Evolutionary conservation across 2,329 filamentous ascomycete species (phyloP).

Genomic region (Cytospora schulzeri): DNA sequence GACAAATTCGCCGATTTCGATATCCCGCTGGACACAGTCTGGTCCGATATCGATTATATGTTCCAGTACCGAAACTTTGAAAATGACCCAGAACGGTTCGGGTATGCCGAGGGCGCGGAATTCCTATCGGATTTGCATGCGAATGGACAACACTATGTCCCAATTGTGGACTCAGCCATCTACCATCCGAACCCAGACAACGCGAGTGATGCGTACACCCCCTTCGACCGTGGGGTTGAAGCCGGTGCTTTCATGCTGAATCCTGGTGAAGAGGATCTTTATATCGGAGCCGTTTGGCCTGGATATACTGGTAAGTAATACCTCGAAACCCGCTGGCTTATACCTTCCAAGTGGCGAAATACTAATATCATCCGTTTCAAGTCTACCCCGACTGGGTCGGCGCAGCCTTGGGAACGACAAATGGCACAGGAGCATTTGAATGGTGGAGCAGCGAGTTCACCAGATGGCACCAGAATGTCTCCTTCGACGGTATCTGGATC

Average conservation of each 20-base stretch:
- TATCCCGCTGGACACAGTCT: constrained; percentile 75
- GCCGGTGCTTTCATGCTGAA: constrained; percentile 58
- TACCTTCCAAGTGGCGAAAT: neutral
- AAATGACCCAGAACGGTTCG: constrained; percentile 59
- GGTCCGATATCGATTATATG: constrained; percentile 76
- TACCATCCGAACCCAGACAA: constrained; percentile 75
- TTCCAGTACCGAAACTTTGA: constrained; percentile 64
- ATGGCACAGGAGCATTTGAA: constrained; percentile 61
- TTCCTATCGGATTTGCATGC: constrained; percentile 64
- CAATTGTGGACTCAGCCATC: constrained; percentile 73
- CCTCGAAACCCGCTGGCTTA: neutral
- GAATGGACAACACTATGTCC: constrained; percentile 67
- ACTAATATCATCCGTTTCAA: constrained; percentile 18
- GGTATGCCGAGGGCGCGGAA: constrained; percentile 58
- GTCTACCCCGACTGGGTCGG: constrained; percentile 74
- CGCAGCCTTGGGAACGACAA: constrained; percentile 48
- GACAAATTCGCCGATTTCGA: constrained; percentile 64
- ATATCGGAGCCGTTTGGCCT: constrained; percentile 72
- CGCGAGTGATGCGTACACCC: constrained; percentile 61
- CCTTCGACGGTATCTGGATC: constrained; percentile 58
- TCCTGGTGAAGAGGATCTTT: constrained; percentile 58
- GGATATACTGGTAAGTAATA: constrained; percentile 54
- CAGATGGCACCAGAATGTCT: constrained; percentile 54
- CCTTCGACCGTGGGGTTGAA: constrained; percentile 64
- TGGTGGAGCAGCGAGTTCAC: constrained; percentile 70